Conservation (phyloP, 305 asterid species). For the Salvia sclarea region DNA sequence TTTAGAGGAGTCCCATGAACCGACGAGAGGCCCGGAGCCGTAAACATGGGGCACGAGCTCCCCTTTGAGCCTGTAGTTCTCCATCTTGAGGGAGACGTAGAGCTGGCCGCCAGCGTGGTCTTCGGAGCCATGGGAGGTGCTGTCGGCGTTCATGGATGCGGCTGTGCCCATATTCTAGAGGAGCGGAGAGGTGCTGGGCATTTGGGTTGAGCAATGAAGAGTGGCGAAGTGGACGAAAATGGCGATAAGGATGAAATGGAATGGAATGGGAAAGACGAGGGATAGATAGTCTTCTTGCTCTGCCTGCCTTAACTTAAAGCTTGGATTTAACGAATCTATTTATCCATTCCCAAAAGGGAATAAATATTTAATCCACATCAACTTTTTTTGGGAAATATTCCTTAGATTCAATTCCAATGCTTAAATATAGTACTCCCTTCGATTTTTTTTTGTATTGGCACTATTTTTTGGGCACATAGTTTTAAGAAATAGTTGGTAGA, state of each 20-base stretch:
- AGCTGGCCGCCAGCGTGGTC: slow-evolving; percentile 84
- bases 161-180: slow-evolving; percentile 62
- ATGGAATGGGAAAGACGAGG: slow-evolving; percentile 16
- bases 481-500: no score
- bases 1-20: slow-evolving; percentile 87
- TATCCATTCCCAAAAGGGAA: not conserved
- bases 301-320: not conserved
- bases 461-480: no score
- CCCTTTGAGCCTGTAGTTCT: slow-evolving; percentile 61
- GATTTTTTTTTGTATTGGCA: no score
- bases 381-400: not conserved
- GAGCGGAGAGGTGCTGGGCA: slow-evolving; percentile 3
- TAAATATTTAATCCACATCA: not conserved
- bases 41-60: slow-evolving; percentile 84
- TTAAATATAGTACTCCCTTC: not conserved
- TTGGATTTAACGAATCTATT: slow-evolving; percentile 3
- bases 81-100: slow-evolving; percentile 86
- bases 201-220: slow-evolving; percentile 1
- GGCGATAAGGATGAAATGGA: slow-evolving; percentile 44
- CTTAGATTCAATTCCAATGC: not conserved
- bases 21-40: slow-evolving; percentile 92
- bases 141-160: slow-evolving; percentile 60
- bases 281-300: slow-evolving; percentile 15
- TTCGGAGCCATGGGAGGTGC: slow-evolving; percentile 59
- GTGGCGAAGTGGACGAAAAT: not conserved